A percentile compares a stretch with the other conserved stretches of the same genome.
Conservation (phyloP, 495 filamentous ascomycete genomes). For the Aspergillus cavernicola region DNA sequence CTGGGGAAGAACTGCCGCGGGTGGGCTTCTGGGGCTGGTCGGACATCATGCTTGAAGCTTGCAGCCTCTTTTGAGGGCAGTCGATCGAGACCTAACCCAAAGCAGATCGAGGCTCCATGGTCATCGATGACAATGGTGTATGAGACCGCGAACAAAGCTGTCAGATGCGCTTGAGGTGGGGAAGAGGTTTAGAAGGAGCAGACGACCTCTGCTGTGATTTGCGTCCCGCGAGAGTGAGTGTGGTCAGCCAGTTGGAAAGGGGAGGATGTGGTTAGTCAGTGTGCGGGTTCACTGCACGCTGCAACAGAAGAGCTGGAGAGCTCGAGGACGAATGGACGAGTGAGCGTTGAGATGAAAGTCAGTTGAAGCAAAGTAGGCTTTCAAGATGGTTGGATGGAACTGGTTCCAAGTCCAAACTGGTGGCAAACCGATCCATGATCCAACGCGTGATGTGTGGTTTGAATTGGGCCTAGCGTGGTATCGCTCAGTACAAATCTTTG, state of each 20-base stretch:
- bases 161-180: constrained; percentile 9
- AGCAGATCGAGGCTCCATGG: constrained; percentile 17
- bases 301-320: neutral
- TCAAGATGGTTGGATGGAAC: neutral
- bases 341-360: neutral
- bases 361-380: neutral
- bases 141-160: neutral
- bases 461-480: constrained; percentile 7
- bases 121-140: constrained; percentile 1
- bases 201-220: constrained; percentile 6
- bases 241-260: neutral
- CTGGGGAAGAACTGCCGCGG: constrained; percentile 26
- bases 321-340: neutral
- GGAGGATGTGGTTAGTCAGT: constrained; percentile 6
- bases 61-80: constrained; percentile 1
- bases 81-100: constrained; percentile 16
- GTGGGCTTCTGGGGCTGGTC: constrained; percentile 37
- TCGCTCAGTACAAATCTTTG: neutral
- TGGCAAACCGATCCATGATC: constrained; percentile 7
- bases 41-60: constrained; percentile 36
- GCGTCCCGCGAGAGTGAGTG: neutral
- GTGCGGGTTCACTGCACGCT: neutral
- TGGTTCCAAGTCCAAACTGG: neutral
- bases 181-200: constrained; percentile 8
- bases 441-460: constrained; percentile 16